Evolutionary conservation across 352 stramenopile species (phyloP).

Genomic region (Pythium aristosporum): DNA sequence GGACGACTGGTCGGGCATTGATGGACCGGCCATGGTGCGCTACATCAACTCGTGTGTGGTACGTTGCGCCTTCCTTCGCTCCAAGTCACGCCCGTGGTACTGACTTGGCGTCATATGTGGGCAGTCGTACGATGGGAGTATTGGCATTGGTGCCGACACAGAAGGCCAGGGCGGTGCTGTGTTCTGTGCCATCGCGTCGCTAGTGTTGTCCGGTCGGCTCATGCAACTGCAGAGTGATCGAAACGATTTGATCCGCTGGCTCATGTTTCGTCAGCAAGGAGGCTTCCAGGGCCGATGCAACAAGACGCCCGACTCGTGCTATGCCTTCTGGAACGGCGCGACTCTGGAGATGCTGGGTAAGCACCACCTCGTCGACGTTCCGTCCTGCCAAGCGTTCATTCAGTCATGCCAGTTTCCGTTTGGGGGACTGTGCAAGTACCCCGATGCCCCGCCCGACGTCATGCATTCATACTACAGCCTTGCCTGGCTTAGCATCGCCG

Average conservation of each 20-base stretch:
- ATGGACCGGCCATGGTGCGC: conserved; percentile 58
- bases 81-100: background rate
- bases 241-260: conserved; percentile 73
- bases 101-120: background rate
- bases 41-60: conserved; percentile 85
- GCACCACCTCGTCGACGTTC: conserved; percentile 74
- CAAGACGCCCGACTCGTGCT: conserved; percentile 90
- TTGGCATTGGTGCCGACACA: conserved; percentile 58
- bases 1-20: conserved; percentile 82
- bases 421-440: conserved; percentile 87
- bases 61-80: conserved; percentile 16
- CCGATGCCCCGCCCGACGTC: conserved; percentile 77
- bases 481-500: conserved; percentile 86
- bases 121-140: conserved; percentile 82
- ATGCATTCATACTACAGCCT: conserved; percentile 93
- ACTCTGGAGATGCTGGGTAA: conserved; percentile 79
- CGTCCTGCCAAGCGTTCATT: conserved; percentile 72
- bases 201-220: conserved; percentile 64
- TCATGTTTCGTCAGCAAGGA: conserved; percentile 77
- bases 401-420: conserved; percentile 81
- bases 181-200: conserved; percentile 72
- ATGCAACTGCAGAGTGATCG: conserved; percentile 70
- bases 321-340: conserved; percentile 92
- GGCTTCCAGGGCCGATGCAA: conserved; percentile 91
- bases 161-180: conserved; percentile 78